Percentiles rank a stretch among this genome's conserved stretches.
These are phyloP conservation scores for Pseudogymnoascus pannorum DNA, from an alignment of 2,329 filamentous ascomycete species.

Conservation along the genomic window DNA sequence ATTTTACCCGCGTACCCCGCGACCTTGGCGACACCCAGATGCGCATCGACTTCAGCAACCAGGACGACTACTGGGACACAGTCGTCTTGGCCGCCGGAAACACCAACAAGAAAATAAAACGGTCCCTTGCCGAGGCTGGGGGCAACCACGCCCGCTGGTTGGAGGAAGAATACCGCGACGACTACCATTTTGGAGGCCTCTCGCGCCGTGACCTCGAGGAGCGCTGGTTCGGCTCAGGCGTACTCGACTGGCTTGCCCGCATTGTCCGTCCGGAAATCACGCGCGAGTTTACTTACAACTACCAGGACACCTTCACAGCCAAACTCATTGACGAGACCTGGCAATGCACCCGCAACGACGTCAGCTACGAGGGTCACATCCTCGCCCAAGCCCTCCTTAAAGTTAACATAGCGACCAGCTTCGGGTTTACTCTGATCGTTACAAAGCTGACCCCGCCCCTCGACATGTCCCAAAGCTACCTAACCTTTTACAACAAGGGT, in stretches of 20 bases:
- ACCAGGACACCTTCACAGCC: slow-evolving; percentile 21
- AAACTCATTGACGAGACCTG: slow-evolving; percentile 23
- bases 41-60: slow-evolving; percentile 31
- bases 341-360: slow-evolving; percentile 15
- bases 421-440: slow-evolving; percentile 27
- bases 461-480: slow-evolving; percentile 24
- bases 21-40: slow-evolving; percentile 25
- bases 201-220: slow-evolving; percentile 28
- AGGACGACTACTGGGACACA: slow-evolving; percentile 27
- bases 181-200: slow-evolving; percentile 26
- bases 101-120: slow-evolving; percentile 25
- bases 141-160: slow-evolving; percentile 32
- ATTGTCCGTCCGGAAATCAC: slow-evolving; percentile 24
- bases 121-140: slow-evolving; percentile 24
- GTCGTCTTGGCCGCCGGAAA: slow-evolving; percentile 13
- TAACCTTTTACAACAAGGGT: slow-evolving; percentile 24
- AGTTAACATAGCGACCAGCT: slow-evolving; percentile 23
- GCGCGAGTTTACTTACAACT: slow-evolving; percentile 22
- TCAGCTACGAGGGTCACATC: slow-evolving; percentile 17
- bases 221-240: slow-evolving; percentile 30
- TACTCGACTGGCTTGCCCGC: slow-evolving; percentile 27
- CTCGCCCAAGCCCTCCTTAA: slow-evolving; percentile 19
- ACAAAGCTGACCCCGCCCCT: slow-evolving; percentile 18
- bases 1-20: slow-evolving; percentile 23
- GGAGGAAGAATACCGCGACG: slow-evolving; percentile 33